Base-by-base conservation (phyloP, 805 yeast genomes). In the Saturnispora dispora region DNA sequence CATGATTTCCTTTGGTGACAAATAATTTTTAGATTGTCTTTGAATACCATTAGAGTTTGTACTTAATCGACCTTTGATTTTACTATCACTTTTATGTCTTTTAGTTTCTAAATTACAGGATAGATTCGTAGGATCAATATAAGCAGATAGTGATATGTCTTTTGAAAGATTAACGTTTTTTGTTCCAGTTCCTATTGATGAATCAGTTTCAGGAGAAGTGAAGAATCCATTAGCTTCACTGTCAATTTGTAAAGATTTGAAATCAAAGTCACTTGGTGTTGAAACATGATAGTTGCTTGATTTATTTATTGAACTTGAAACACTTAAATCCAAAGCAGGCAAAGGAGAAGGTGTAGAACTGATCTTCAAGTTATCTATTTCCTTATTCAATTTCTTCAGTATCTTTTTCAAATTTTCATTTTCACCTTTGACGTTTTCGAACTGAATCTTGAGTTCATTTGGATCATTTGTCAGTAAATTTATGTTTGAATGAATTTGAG, bases 401-500 rank as follows among this genome's bases (percentile, higher is more conserved):
- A 73, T 70, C 45, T 67, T 71, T 54, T 72, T 71, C 52, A 73
- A 60, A 53, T 72, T 73, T 48, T 67, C 71, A 55, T 73, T 73
- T 58, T 73, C 77, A 49, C 69, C 67, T 2, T 72, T 65, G 6
- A 73, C 75, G 42, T 61, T 63, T 47, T 71, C 73, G n/a, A 73
- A 54, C 56, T 73, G 75, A 44, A 57, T 53, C 44, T 68, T 67
- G 47, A 73, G 50, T 47, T 67, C 71, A 17, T 52, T 46, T 45
- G 58, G 60, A 51, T 61, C 62, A 48, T 66, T 63, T 9, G 70
- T 62, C 37, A 58, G 55, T 13, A 68, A 55, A 49, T 68, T 62
- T 40, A 67, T 64, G 57, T 67, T 66, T 9, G 71, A 66, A 52
- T 68, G 71, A 28, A 68, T 67, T 41, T 66, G 69, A 1, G 71